Evolutionary conservation across 2,329 filamentous ascomycete species (phyloP).

Genomic region (Claviceps pazoutovae): DNA sequence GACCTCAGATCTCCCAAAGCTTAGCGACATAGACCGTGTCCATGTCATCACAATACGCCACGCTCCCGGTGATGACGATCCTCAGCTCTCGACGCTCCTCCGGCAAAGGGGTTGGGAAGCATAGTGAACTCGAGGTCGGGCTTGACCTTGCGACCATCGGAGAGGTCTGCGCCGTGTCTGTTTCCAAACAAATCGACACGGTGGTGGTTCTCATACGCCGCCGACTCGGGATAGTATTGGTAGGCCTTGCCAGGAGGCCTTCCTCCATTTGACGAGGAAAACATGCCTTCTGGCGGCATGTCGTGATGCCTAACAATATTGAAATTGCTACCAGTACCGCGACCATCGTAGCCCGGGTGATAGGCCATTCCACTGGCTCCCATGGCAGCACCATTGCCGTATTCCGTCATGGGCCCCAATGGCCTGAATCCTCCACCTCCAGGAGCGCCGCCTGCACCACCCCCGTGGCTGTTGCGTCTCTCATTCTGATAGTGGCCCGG

Average conservation of each 20-base stretch:
- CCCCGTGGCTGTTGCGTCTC: conserved; percentile 52
- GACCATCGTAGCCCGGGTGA: conserved; percentile 14
- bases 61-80: conserved; percentile 27
- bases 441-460: conserved; percentile 51
- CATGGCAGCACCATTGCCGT: conserved; percentile 22
- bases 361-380: conserved; percentile 15
- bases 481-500: conserved; percentile 69
- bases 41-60: conserved; percentile 23
- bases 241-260: conserved; percentile 37
- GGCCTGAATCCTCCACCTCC: conserved; percentile 35
- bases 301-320: conserved; percentile 33
- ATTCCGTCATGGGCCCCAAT: conserved; percentile 16
- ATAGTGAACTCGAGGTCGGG: conserved; percentile 31
- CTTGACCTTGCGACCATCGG: conserved; percentile 28
- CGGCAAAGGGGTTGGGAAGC: conserved; percentile 32
- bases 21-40: neutral
- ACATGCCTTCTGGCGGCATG: conserved; percentile 35
- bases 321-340: conserved; percentile 19
- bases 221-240: conserved; percentile 38
- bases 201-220: conserved; percentile 36
- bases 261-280: conserved; percentile 33
- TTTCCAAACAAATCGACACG: conserved; percentile 37
- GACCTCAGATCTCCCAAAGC: neutral
- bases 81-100: conserved; percentile 16
- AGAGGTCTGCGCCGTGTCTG: conserved; percentile 19